These are phyloP conservation scores for Verbascum thapsus DNA, from an alignment of 257 asterid species.

Conservation along the genomic window DNA sequence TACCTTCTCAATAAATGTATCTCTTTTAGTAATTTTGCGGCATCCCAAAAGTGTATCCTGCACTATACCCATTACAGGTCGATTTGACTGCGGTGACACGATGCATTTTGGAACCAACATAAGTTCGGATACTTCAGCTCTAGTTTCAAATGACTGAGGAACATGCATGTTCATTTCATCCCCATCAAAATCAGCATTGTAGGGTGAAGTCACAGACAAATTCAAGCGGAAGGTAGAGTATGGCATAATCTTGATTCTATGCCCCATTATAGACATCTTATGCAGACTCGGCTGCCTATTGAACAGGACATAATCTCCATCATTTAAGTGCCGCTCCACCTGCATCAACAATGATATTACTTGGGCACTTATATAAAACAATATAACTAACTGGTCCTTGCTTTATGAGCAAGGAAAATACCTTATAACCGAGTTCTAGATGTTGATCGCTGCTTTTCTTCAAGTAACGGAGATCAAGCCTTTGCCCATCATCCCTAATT, in stretches of 20 bases:
- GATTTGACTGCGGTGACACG: conserved; percentile 94
- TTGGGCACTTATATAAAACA: conserved; percentile 26
- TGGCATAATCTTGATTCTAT: conserved; percentile 97
- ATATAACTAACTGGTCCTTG: conserved; percentile 10
- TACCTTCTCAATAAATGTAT: conserved; percentile 96
- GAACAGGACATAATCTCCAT: conserved; percentile 95
- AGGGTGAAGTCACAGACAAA: conserved; percentile 96
- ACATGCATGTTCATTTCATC: conserved; percentile 99
- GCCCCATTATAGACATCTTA: conserved; percentile 99
- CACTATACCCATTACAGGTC: conserved; percentile 99
- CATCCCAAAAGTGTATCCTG: conserved; percentile 98
- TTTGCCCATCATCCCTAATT: conserved; percentile 98
- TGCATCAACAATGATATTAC: conserved; percentile 40
- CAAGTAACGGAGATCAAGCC: conserved; percentile 98
- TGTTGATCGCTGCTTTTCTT: conserved; percentile 97
- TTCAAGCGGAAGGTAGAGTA: conserved; percentile 98
- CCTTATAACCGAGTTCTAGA: conserved; percentile 97
- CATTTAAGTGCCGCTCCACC: conserved; percentile 99
- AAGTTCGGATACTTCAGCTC: conserved; percentile 95
- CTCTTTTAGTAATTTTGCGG: conserved; percentile 93
- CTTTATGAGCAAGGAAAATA: conserved; percentile 24
- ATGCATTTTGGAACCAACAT: conserved; percentile 99
- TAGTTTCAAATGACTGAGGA: conserved; percentile 98
- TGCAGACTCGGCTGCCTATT: conserved; percentile 99
- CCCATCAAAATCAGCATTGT: conserved; percentile 99